A percentile compares a stretch with the other conserved stretches of the same genome.
Conservation (phyloP, 1,284 basidiomycete species). For the Ceratobasidium sp. region DNA sequence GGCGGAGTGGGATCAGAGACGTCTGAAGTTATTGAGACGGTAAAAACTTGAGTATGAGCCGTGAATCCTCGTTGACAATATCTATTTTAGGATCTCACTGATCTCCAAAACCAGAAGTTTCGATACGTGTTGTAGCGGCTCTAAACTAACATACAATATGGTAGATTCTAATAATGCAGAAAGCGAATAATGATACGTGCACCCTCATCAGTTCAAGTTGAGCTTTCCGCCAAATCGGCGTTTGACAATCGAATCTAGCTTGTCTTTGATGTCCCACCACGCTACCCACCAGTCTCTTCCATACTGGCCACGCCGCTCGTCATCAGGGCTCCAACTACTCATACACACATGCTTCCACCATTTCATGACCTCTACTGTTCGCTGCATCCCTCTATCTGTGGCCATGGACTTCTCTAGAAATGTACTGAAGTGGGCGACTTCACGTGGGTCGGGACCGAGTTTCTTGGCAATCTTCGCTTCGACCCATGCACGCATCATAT, state of each 20-base stretch:
- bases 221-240: constrained; percentile 67
- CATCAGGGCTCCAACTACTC: constrained; percentile 62
- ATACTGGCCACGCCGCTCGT: constrained; percentile 57
- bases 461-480: constrained; percentile 64
- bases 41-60: background rate
- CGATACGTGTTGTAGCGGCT: constrained; percentile 29
- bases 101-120: constrained; percentile 26
- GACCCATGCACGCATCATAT: constrained; percentile 79
- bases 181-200: background rate
- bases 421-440: constrained; percentile 76
- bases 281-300: constrained; percentile 75
- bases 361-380: constrained; percentile 74
- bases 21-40: constrained; percentile 5
- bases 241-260: constrained; percentile 70
- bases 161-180: background rate
- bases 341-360: constrained; percentile 70
- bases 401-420: constrained; percentile 77
- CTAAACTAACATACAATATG: background rate
- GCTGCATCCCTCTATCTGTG: constrained; percentile 67
- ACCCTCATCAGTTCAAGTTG: constrained; percentile 9
- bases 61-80: background rate
- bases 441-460: constrained; percentile 70
- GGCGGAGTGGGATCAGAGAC: background rate
- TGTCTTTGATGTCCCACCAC: constrained; percentile 71
- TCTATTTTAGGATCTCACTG: constrained; percentile 12